phyloP scores from a whole-genome alignment of 202 grass and related monocot genomes.

The Brachypodium distachyon region DNA sequence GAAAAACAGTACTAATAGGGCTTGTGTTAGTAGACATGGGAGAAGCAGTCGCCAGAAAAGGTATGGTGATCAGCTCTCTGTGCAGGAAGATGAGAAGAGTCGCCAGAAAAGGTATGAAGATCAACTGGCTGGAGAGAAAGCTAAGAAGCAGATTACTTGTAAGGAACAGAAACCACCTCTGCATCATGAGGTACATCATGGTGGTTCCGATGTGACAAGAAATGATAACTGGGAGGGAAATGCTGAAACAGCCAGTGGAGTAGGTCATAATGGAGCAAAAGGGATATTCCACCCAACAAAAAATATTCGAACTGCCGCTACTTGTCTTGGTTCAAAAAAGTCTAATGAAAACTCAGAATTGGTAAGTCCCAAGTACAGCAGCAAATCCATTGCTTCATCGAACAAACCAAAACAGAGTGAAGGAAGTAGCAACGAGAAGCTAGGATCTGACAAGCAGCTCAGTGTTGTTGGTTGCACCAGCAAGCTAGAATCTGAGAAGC shows the following conservation, averaged over 20 bases:
- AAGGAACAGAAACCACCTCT: not conserved
- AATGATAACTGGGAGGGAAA: constrained; percentile 11
- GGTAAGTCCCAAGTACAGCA: constrained; percentile 3
- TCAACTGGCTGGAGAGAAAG: constrained; percentile 5
- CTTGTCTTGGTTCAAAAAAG: constrained; percentile 6
- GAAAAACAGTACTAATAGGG: not conserved
- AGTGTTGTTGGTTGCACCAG: not conserved
- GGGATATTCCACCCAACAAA: not conserved
- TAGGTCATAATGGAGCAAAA: constrained; percentile 17
- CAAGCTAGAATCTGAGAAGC: not conserved
- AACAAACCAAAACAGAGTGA: constrained; percentile 10
- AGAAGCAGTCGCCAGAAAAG: not conserved
- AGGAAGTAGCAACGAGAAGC: constrained; percentile 8
- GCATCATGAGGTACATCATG: not conserved
- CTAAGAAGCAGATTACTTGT: not conserved
- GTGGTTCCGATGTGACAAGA: not conserved
- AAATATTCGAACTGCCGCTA: not conserved
- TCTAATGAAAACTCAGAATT: constrained; percentile 13
- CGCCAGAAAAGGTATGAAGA: constrained; percentile 9
- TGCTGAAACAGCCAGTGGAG: not conserved
- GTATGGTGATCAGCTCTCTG: constrained; percentile 5
- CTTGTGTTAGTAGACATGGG: not conserved
- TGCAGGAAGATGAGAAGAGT: not conserved
- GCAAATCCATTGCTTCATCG: constrained; percentile 26
- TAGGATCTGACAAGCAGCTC: not conserved